These are phyloP conservation scores for Andrographis paniculata DNA, from an alignment of 305 asterid species.

Conservation along the genomic window DNA sequence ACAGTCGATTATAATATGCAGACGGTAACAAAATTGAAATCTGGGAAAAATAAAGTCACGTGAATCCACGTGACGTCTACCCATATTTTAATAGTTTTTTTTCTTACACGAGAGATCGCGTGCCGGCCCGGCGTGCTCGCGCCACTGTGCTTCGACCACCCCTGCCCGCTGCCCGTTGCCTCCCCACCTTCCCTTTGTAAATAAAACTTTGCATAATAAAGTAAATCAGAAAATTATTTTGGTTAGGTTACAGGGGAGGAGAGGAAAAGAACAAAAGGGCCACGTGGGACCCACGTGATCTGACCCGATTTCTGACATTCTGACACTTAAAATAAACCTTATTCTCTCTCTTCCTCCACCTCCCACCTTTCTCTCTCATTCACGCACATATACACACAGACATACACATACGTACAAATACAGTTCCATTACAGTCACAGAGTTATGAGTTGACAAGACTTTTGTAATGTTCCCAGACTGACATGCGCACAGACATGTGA, in stretches of 20 bases:
- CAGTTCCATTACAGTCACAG: too few relatives aligned
- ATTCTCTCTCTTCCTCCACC: too few relatives aligned
- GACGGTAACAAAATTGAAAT: too few relatives aligned
- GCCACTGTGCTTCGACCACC: neutral
- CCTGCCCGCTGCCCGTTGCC: neutral
- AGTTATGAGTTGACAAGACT: too few relatives aligned
- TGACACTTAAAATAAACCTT: neutral
- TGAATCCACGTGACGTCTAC: neutral
- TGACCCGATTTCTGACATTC: neutral
- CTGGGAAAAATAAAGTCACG: neutral
- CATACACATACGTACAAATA: neutral
- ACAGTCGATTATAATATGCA: too few relatives aligned
- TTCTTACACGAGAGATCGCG: neutral
- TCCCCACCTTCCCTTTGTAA: too few relatives aligned
- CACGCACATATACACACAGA: too few relatives aligned
- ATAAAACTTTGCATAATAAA: too few relatives aligned
- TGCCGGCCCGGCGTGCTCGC: neutral
- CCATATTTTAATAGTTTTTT: too few relatives aligned
- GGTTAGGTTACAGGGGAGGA: neutral
- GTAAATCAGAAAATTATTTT: too few relatives aligned
- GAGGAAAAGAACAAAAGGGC: neutral
- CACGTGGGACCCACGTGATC: neutral
- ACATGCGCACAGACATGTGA: neutral
- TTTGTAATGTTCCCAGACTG: too few relatives aligned
- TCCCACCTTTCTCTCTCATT: too few relatives aligned